phyloP scores from a whole-genome alignment of 805 yeast genomes.

The Ogataea pignaliae region DNA sequence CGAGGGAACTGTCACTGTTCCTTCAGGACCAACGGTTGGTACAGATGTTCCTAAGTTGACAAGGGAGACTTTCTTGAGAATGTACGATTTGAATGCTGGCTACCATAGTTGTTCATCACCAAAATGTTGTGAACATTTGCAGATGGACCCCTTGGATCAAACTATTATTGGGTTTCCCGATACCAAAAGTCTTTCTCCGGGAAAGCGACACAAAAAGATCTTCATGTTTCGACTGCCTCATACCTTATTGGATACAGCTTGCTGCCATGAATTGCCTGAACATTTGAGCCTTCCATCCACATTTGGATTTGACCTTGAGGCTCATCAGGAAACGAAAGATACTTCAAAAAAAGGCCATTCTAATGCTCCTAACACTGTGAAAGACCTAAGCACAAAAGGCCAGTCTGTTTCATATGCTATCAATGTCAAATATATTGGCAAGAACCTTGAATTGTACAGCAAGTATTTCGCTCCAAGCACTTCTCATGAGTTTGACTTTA shows the following conservation, averaged over 20 bases:
- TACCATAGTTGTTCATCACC: constrained; percentile 37
- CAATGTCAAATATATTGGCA: constrained; percentile 52
- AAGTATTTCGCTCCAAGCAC: constrained; percentile 16
- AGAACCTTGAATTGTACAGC: constrained; percentile 28
- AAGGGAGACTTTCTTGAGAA: constrained; percentile 36
- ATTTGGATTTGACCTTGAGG: constrained; percentile 32
- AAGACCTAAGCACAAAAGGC: constrained; percentile 40
- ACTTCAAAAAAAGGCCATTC: constrained; percentile 32
- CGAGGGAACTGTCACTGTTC: constrained; percentile 42
- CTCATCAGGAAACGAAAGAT: constrained; percentile 18
- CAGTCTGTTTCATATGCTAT: constrained; percentile 47
- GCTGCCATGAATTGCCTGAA: constrained; percentile 36
- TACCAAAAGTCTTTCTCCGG: constrained; percentile 42
- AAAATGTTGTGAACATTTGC: constrained; percentile 14
- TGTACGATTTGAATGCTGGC: constrained; percentile 50
- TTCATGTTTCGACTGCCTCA: constrained; percentile 55
- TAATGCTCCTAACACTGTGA: constrained; percentile 45
- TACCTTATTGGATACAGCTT: constrained; percentile 47
- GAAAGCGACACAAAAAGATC: constrained; percentile 46
- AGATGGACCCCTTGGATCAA: constrained; percentile 23
- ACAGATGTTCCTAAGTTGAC: constrained; percentile 6
- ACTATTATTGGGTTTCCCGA: constrained; percentile 37
- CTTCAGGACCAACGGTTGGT: background rate
- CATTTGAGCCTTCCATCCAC: constrained; percentile 38
- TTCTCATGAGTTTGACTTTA: constrained; percentile 22